Evolutionary conservation across 2,329 filamentous ascomycete species (phyloP), one percentile per base, ranked within the genome.

Genomic region (Dendryphion nanum): DNA sequence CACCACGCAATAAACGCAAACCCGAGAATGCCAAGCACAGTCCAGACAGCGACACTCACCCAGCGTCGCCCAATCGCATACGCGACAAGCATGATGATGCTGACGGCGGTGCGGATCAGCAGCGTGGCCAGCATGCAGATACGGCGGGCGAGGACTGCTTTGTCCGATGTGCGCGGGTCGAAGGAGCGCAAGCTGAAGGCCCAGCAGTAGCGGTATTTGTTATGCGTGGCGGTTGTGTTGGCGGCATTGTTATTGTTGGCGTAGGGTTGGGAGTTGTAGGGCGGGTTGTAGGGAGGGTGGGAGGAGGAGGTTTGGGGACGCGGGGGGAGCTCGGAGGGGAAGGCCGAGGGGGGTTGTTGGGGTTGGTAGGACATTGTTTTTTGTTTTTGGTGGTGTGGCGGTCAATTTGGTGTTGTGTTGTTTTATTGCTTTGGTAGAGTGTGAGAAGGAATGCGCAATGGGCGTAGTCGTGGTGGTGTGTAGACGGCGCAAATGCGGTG

Each of bases 351-450:
- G 10, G 10, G 23, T 26, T 26, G 23, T 26, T 26, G 23, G 23
- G 23, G 23, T 26, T 26, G 2, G 2, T 2, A n/a, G 23, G 23
- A 10, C n/a, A 8, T 2, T 26, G 23, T 26, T 8, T 26, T 26
- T 26, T 26, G 23, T 26, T 26, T 26, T n/a, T 26, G 23, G n/a
- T 26, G 23, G 21, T 24, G 21, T n/a, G n/a, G n/a, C n/a, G n/a
- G n/a, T n/a, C n/a, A n/a, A n/a, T n/a, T n/a, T n/a, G n/a, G n/a
- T n/a, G n/a, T n/a, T n/a, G n/a, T n/a, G n/a, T n/a, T n/a, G n/a
- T n/a, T n/a, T n/a, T n/a, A n/a, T n/a, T n/a, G n/a, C n/a, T n/a
- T n/a, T n/a, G n/a, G n/a, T n/a, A n/a, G n/a, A n/a, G n/a, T n/a
- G n/a, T n/a, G n/a, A n/a, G n/a, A n/a, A n/a, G n/a, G n/a, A n/a